Conservation (phyloP, 2,329 filamentous ascomycete species). For the Clonostachys rhizophaga region DNA sequence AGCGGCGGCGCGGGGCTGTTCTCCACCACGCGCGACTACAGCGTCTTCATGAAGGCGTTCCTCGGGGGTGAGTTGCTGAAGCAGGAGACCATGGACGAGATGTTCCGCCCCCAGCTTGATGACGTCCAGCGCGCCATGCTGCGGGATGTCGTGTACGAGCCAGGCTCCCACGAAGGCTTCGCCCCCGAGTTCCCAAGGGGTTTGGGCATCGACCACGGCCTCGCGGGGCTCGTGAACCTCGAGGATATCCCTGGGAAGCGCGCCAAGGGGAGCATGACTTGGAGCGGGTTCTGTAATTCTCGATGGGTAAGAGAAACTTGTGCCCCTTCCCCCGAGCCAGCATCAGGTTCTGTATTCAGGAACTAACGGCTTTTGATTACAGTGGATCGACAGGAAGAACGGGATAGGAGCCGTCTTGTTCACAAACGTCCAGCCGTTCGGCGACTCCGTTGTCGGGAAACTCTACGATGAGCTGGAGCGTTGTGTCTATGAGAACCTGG, state of each 20-base stretch:
- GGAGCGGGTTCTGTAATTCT: slow-evolving; percentile 34
- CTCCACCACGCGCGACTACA: slow-evolving; percentile 33
- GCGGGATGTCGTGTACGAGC: slow-evolving; percentile 10
- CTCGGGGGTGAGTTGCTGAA: slow-evolving; percentile 22
- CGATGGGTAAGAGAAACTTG: slow-evolving; percentile 28
- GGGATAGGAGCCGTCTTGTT: slow-evolving; percentile 34
- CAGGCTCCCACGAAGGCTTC: not conserved
- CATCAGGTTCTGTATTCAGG: no score
- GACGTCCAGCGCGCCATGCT: slow-evolving; percentile 14
- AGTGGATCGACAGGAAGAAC: slow-evolving; percentile 28
- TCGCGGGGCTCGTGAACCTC: slow-evolving; percentile 31
- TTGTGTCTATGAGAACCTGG: slow-evolving; percentile 22
- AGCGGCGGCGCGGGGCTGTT: slow-evolving; percentile 38
- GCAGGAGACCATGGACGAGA: slow-evolving; percentile 18
- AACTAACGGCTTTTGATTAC: not conserved
- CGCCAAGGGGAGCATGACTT: slow-evolving; percentile 33
- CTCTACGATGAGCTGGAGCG: slow-evolving; percentile 32
- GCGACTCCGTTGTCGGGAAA: slow-evolving; percentile 24
- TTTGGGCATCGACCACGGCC: slow-evolving; percentile 22
- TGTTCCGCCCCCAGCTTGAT: slow-evolving; percentile 34
- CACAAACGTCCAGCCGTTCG: slow-evolving; percentile 28
- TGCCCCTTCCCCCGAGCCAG: no score
- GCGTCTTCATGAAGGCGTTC: slow-evolving; percentile 23
- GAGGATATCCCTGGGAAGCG: slow-evolving; percentile 31
- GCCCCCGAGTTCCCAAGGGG: slow-evolving; percentile 27